A percentile compares a stretch with the other conserved stretches of the same genome.
Evolutionary conservation across 208 protist species (phyloP).

Genomic region (Porcisia hertigi): DNA sequence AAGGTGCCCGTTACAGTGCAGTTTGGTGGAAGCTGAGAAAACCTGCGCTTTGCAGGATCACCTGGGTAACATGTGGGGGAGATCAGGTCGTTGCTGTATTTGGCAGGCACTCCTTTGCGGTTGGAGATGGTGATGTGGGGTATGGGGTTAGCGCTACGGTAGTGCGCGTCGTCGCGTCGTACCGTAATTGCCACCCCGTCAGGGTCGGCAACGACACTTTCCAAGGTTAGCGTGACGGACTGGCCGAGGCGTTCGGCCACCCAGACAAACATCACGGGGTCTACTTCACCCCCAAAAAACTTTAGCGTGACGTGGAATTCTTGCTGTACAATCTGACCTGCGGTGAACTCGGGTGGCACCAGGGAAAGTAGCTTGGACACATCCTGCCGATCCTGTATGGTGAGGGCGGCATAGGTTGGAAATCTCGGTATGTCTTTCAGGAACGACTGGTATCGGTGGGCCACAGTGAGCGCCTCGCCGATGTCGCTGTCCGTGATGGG

Average conservation of each 20-base stretch:
- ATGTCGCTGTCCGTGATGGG: slow-evolving; percentile 24
- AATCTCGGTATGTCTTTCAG: slow-evolving; percentile 20
- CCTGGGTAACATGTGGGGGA: slow-evolving; percentile 18
- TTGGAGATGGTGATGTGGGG: slow-evolving; percentile 65
- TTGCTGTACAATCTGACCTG: slow-evolving; percentile 30
- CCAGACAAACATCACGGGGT: slow-evolving; percentile 36
- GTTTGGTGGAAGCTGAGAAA: slow-evolving; percentile 14
- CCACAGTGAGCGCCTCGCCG: slow-evolving; percentile 5
- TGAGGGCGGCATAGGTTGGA: slow-evolving; percentile 30
- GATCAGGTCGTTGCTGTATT: slow-evolving; percentile 70
- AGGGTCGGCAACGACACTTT: slow-evolving; percentile 35
- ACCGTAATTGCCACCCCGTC: slow-evolving; percentile 45
- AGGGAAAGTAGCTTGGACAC: slow-evolving; percentile 19
- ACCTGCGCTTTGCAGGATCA: slow-evolving; percentile 9
- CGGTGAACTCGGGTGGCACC: slow-evolving; percentile 1
- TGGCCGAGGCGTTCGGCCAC: slow-evolving; percentile 31
- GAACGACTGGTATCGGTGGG: slow-evolving; percentile 35
- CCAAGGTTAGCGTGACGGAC: slow-evolving; percentile 42
- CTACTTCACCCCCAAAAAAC: slow-evolving; percentile 41
- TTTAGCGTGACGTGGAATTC: slow-evolving; percentile 47
- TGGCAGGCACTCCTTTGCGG: slow-evolving; percentile 43
- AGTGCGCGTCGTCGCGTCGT: slow-evolving; percentile 29
- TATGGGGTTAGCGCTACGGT: slow-evolving; percentile 46
- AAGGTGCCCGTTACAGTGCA: slow-evolving; percentile 27
- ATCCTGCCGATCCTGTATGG: slow-evolving; percentile 3